phyloP scores from a whole-genome alignment of 371 early-diverging fungal species.

The Circinella umbellata region DNA sequence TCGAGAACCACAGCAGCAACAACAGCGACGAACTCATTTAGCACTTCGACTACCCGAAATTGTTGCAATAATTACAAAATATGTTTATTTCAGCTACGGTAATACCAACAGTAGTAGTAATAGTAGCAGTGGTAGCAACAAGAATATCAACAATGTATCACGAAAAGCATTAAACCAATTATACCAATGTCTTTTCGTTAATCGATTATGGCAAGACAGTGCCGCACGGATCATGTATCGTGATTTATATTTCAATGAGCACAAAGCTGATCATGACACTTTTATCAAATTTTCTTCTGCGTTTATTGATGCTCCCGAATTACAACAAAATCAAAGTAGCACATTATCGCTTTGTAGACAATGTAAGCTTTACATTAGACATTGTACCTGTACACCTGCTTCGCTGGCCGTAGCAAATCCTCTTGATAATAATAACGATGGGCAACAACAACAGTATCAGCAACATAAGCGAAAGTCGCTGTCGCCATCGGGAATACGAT shows the following conservation, averaged over 20 bases:
- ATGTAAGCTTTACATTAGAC: no score
- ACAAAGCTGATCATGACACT: conserved; percentile 16
- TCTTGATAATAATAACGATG: background rate
- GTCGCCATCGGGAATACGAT: background rate
- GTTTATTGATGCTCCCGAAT: conserved; percentile 4
- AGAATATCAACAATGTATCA: background rate
- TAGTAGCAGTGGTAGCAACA: background rate
- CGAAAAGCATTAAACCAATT: conserved; percentile 19
- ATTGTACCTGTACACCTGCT: conserved; percentile 2
- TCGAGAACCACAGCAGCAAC: background rate
- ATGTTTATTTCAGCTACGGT: conserved; percentile 7
- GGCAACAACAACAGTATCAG: no score
- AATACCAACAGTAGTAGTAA: conserved; percentile 2
- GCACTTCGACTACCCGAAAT: conserved; percentile 43
- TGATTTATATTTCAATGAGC: conserved; percentile 38
- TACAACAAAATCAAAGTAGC: background rate
- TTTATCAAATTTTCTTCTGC: conserved; percentile 20
- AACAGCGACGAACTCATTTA: conserved; percentile 24
- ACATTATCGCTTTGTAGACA: background rate
- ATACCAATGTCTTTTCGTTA: conserved; percentile 46
- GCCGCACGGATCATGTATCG: conserved; percentile 40
- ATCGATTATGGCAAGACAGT: conserved; percentile 48
- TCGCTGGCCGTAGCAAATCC: conserved; percentile 21
- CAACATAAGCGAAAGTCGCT: background rate
- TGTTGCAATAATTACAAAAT: conserved; percentile 36